Percentiles rank a stretch among this genome's conserved stretches.
Conservation (phyloP, 1,139 yeast species). For the Trichomonascaceae sp. region DNA sequence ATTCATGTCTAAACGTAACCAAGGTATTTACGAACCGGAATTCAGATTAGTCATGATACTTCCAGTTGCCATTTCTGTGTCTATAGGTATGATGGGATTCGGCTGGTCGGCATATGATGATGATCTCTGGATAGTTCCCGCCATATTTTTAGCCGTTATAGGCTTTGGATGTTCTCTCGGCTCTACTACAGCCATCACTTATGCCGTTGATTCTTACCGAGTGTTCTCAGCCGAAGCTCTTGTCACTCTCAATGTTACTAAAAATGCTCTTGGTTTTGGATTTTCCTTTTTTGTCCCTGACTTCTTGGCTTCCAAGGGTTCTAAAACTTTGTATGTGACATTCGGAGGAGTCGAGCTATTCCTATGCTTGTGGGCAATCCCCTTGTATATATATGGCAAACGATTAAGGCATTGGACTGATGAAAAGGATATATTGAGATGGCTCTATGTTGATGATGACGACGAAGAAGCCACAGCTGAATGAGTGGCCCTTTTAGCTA, state of each 20-base stretch:
- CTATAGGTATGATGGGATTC: slow-evolving; percentile 55
- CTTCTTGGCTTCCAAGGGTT: slow-evolving; percentile 41
- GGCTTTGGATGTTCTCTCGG: slow-evolving; percentile 59
- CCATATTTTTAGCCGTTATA: slow-evolving; percentile 49
- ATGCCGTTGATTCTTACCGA: slow-evolving; percentile 53
- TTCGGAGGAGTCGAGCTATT: slow-evolving; percentile 50
- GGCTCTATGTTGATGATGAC: slow-evolving; percentile 21
- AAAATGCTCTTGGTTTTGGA: slow-evolving; percentile 50
- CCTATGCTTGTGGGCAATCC: slow-evolving; percentile 46
- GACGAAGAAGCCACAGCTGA: slow-evolving; percentile 4
- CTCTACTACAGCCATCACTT: slow-evolving; percentile 57
- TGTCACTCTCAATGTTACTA: slow-evolving; percentile 50
- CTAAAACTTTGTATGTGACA: slow-evolving; percentile 44
- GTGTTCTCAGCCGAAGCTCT: slow-evolving; percentile 56
- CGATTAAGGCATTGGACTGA: slow-evolving; percentile 44
- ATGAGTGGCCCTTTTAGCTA: too few species aligned
- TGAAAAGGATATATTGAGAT: slow-evolving; percentile 22
- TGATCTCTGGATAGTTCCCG: slow-evolving; percentile 56
- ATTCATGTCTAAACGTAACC: slow-evolving; percentile 34
- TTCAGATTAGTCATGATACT: slow-evolving; percentile 50
- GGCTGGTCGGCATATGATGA: slow-evolving; percentile 50
- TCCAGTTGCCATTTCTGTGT: slow-evolving; percentile 43
- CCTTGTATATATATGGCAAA: slow-evolving; percentile 54
- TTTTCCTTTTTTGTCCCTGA: slow-evolving; percentile 53
- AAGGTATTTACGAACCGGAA: slow-evolving; percentile 60